phyloP scores from a whole-genome alignment of 768 basidiomycete genomes.

The Russula vinacea region DNA sequence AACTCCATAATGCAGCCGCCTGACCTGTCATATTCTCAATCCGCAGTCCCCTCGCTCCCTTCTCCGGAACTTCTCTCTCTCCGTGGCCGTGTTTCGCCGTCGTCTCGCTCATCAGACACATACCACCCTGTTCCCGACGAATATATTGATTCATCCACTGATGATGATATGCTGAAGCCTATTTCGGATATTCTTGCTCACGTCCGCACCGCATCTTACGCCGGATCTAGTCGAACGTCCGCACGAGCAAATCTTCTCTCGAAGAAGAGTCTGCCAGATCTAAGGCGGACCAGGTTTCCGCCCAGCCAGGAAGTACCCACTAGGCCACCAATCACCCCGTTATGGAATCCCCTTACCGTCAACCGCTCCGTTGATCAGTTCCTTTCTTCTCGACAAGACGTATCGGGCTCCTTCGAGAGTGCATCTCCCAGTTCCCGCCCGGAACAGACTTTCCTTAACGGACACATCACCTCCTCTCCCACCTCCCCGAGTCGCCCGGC shows the following conservation, averaged over 20 bases:
- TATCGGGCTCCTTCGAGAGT: slow-evolving; percentile 42
- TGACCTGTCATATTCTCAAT: slow-evolving; percentile 28
- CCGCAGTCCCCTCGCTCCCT: slow-evolving; percentile 48
- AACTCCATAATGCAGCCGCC: neutral
- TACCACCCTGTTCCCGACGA: slow-evolving; percentile 58
- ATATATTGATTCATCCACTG: slow-evolving; percentile 46
- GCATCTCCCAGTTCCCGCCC: slow-evolving; percentile 31
- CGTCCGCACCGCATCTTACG: slow-evolving; percentile 52
- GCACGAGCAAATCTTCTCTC: slow-evolving; percentile 42
- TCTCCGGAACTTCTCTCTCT: slow-evolving; percentile 46
- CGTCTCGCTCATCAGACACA: slow-evolving; percentile 51
- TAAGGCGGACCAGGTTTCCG: slow-evolving; percentile 53
- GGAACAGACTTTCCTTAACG: slow-evolving; percentile 34
- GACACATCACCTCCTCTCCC: slow-evolving; percentile 41
- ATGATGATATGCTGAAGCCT: slow-evolving; percentile 39
- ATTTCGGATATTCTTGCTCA: slow-evolving; percentile 35
- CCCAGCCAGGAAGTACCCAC: slow-evolving; percentile 35
- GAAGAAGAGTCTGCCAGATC: slow-evolving; percentile 87
- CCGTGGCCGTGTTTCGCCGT: slow-evolving; percentile 37
- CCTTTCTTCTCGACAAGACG: slow-evolving; percentile 47
- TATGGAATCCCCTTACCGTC: slow-evolving; percentile 16
- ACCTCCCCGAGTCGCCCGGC: slow-evolving; percentile 42
- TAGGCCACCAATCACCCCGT: slow-evolving; percentile 13
- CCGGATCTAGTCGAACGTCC: slow-evolving; percentile 39
- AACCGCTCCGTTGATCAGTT: slow-evolving; percentile 27